phyloP scores from a whole-genome alignment of 169 alveolate species.

The Eimeria sp. region DNA sequence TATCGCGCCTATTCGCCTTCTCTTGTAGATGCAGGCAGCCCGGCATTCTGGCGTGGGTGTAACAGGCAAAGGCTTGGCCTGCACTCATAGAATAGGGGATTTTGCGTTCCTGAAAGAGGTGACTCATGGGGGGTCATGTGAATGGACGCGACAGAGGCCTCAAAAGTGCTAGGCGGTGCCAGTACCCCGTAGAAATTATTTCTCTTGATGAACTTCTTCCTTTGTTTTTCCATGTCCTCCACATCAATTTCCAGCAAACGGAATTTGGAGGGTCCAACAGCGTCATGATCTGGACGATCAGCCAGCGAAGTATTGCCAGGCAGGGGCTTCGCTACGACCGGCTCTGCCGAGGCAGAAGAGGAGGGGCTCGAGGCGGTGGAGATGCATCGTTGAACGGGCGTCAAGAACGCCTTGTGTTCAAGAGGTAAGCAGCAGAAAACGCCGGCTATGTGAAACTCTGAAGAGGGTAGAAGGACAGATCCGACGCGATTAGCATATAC shows the following conservation, averaged over 20 bases:
- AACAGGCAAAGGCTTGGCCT: not conserved
- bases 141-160: not conserved
- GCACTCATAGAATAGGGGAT: not conserved
- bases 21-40: not conserved
- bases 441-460: not conserved
- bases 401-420: not conserved
- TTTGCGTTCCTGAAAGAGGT: not conserved
- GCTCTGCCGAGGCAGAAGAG: not conserved
- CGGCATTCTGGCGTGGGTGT: not conserved
- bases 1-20: not conserved
- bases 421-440: not conserved
- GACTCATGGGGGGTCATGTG: not conserved
- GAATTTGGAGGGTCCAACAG: not conserved
- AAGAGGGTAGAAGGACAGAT: not conserved
- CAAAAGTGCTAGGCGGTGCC: not conserved
- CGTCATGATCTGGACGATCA: not conserved
- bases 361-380: not conserved
- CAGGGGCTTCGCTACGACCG: not conserved
- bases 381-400: not conserved
- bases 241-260: slow-evolving; percentile 37
- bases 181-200: slow-evolving; percentile 61
- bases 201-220: not conserved
- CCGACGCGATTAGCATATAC: not conserved
- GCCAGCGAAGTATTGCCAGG: not conserved
- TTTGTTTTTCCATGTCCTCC: slow-evolving; percentile 33